Conservation (phyloP, 441 rosid species). For the Brassica balearica region DNA sequence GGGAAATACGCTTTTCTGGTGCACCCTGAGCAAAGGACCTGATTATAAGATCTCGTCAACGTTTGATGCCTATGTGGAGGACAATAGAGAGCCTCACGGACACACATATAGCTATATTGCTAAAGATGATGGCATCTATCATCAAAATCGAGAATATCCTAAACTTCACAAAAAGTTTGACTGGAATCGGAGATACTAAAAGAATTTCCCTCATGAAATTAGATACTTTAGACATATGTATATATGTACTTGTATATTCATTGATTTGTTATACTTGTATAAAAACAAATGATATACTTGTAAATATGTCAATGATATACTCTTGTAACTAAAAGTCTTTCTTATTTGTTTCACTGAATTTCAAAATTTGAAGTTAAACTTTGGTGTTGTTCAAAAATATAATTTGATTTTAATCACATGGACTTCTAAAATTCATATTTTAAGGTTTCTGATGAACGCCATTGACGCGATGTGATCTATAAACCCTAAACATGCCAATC, state of each 20-base stretch:
- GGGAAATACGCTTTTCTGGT: constrained; percentile 18
- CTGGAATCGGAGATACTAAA: constrained; percentile 6
- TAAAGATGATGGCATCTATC: constrained; percentile 33
- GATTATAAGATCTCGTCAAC: neutral
- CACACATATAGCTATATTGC: constrained; percentile 2
- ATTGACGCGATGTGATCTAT: neutral
- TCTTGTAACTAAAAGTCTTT: neutral
- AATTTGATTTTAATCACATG: neutral
- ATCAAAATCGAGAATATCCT: neutral
- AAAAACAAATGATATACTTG: neutral
- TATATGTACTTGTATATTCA: neutral
- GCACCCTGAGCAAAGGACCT: constrained; percentile 26
- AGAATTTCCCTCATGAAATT: neutral
- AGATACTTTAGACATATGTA: neutral
- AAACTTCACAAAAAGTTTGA: neutral
- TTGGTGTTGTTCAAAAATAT: neutral
- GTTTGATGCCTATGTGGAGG: constrained; percentile 26
- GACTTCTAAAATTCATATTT: neutral
- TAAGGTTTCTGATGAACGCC: neutral
- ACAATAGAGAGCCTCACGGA: neutral
- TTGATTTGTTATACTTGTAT: neutral
- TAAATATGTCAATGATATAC: neutral
- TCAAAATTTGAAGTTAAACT: neutral
- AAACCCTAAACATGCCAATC: constrained; percentile 4
- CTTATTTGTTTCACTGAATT: neutral